Evolutionary conservation across 1,284 basidiomycete species (phyloP), one percentile per base, ranked within the genome.

Genomic region (Tetrapyrgos nigripes): DNA sequence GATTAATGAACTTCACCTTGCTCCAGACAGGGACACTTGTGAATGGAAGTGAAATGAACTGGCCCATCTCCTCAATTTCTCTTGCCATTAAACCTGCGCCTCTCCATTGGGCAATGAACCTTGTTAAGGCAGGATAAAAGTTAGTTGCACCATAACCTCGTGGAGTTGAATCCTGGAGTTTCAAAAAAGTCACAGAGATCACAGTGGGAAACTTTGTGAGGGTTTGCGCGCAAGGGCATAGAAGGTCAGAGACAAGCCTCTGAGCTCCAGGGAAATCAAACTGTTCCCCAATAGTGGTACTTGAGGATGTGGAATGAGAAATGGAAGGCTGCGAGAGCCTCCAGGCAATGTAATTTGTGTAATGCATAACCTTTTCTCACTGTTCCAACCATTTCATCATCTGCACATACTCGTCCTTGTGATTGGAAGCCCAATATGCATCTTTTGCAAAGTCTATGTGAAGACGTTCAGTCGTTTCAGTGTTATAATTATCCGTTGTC

Each of bases 351-450:
- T 47, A 47, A 19, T 47, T 47, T 17, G 45, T 23, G 24, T 47
- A 23, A 47, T 47, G 45, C 13, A 14, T 9, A 23, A 47, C 24
- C 27, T 47, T 47, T 47, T 47, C 45, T 47, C 48, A n/a, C 48
- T 4, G 59, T 27, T 31, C 70, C 65, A 46, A 63, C 67, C 49
- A 75, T 64, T 19, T 66, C 23, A 61, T 74, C 70, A 79, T 80
- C 68, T 60, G 59, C 2, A 55, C 29, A 29, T 49, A 60, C 21
- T 53, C 50, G 26, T 60, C 55, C 9, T 43, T 43, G 21, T 48
- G 51, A 37, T 60, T 60, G 1, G 37, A 52, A 3, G 57, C 50
- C 13, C 43, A 19, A 40, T 50, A 60, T 2, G 40, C 53, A 23
- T 55, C 48, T 21, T 60, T 60, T 21, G 58, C 58, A 43, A 60